Evolutionary conservation across 2,329 filamentous ascomycete species (phyloP), one percentile per base, ranked within the genome.

Genomic region (Thelonectria discophora): DNA sequence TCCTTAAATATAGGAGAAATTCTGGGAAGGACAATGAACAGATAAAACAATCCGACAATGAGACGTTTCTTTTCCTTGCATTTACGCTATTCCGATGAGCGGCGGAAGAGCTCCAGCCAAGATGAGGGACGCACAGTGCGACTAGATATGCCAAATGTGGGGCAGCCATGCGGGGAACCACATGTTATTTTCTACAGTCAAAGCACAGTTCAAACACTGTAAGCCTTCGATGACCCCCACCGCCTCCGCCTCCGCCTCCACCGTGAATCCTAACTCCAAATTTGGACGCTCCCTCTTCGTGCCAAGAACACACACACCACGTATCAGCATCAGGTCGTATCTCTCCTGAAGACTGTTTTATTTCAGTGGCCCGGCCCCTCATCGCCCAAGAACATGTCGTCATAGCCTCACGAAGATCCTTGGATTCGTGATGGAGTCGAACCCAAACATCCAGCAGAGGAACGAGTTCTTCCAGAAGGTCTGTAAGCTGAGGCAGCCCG

Each of bases 401-500:
- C 53, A 51, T 69, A 69, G 59, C 62, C 52, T 49, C 53, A 52
- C 49, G 30, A 24, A 65, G 63, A 65, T 60, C 64, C 50, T 64
- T 65, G 46, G 61, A 61, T 70, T 67, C 60, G 63, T 57, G 51
- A 75, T 74, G 72, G 68, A 74, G 51, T 64, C 70, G 45, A 65
- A 64, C 51, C 21, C 65, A 7, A 67, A 54, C 32, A 62, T 58
- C 24, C 66, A 68, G 48, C 66, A 70, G 48, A 69, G 73, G 60
- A 75, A 74, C 21, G 72, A 70, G 56, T 67, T 76, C 55, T 76
- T 76, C 60, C 74, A 75, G 60, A 72, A 62, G 59, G 74, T 76
- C 10, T 32, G 65, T 24, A 2, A 39, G 9, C n/a, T 17, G 42
- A 1, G 6, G 11, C 9, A 5, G 2, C 8, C 3, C 1, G 24